These are phyloP conservation scores for Podospora didyma DNA, from an alignment of 495 filamentous ascomycete genomes.

Conservation along the genomic window DNA sequence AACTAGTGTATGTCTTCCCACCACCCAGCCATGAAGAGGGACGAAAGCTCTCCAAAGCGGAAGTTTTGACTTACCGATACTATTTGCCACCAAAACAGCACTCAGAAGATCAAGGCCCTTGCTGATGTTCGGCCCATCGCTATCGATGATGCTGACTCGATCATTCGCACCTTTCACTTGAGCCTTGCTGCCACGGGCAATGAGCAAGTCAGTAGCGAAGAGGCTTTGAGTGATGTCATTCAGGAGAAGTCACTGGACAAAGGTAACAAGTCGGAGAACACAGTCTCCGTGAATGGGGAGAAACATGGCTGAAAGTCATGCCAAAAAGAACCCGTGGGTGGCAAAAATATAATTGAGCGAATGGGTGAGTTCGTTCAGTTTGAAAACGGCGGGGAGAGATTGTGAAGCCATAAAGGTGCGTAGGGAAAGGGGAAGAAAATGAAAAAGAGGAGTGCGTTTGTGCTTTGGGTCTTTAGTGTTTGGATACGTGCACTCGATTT, in stretches of 20 bases:
- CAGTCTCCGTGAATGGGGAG: not conserved
- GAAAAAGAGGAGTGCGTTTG: too few relatives aligned
- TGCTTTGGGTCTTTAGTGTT: too few relatives aligned
- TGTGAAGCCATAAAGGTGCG: constrained; percentile 18
- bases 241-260: not conserved
- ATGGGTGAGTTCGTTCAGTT: too few relatives aligned
- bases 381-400: too few relatives aligned
- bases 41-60: too few relatives aligned
- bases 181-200: constrained; percentile 41
- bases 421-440: not conserved
- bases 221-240: constrained; percentile 1
- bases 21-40: not conserved
- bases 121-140: constrained; percentile 83
- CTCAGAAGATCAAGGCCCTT: constrained; percentile 88
- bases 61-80: too few relatives aligned
- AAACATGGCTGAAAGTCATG: constrained; percentile 15
- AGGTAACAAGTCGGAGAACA: not conserved
- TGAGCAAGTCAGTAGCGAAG: constrained; percentile 14
- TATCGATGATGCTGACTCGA: constrained; percentile 86
- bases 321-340: constrained; percentile 3
- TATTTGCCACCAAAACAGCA: constrained; percentile 43
- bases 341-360: constrained; percentile 11
- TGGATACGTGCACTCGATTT: too few relatives aligned
- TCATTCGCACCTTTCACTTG: constrained; percentile 82
- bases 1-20: constrained; percentile 51